These are phyloP conservation scores for Ajuga reptans DNA, from an alignment of 305 asterid genomes.

Conservation along the genomic window DNA sequence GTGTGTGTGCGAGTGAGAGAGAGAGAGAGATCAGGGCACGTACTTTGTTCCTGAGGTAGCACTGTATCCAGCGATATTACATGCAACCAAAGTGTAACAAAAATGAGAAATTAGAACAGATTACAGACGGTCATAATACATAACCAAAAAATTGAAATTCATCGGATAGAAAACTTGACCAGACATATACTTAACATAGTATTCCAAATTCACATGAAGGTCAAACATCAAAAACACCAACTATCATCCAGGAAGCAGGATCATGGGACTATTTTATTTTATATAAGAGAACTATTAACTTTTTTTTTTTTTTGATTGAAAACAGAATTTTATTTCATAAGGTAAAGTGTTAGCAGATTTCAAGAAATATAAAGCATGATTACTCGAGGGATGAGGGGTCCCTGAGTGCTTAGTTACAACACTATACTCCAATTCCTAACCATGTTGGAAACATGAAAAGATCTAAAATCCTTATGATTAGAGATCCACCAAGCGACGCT, in stretches of 20 bases:
- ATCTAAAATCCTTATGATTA: no score
- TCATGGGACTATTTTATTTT: not conserved
- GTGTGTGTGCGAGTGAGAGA: not conserved
- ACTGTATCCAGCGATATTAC: slow-evolving; percentile 46
- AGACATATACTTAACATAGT: not conserved
- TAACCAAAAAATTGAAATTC: slow-evolving; percentile 4
- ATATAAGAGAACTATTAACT: not conserved
- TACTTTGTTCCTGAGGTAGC: slow-evolving; percentile 83
- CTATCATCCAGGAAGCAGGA: slow-evolving; percentile 1
- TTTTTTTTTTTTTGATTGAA: no score
- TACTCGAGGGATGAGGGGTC: no score
- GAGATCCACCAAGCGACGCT: no score
- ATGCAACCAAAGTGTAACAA: slow-evolving; percentile 41
- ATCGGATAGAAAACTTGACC: not conserved
- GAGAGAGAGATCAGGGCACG: slow-evolving; percentile 29
- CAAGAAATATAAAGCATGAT: no score
- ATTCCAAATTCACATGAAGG: slow-evolving; percentile 13
- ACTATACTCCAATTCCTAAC: no score
- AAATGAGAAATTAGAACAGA: slow-evolving; percentile 25
- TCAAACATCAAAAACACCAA: slow-evolving; percentile 8
- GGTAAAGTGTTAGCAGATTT: no score
- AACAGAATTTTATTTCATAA: no score
- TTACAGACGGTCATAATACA: slow-evolving; percentile 19
- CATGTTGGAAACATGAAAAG: no score
- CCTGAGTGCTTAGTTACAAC: no score